Conservation (phyloP, 257 asterid genomes). For the Solanum clarkiae region DNA sequence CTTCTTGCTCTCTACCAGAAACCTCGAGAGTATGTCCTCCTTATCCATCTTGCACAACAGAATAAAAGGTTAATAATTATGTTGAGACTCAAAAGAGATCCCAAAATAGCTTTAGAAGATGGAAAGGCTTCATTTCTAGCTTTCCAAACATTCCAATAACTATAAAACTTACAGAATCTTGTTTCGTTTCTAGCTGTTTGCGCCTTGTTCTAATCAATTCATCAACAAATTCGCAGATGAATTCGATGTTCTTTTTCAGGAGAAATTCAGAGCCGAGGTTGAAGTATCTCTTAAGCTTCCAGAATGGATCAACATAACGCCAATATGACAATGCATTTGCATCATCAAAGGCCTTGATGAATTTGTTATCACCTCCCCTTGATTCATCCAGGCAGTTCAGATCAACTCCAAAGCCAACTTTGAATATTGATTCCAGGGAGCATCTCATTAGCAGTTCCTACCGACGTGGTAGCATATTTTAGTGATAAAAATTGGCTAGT, state of each 20-base stretch:
- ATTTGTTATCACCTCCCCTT: slow-evolving; percentile 26
- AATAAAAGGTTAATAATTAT: background rate
- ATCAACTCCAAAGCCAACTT: slow-evolving; percentile 74
- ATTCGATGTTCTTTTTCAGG: slow-evolving; percentile 37
- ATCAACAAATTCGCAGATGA: slow-evolving; percentile 42
- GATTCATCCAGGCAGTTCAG: slow-evolving; percentile 46
- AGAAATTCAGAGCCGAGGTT: slow-evolving; percentile 47
- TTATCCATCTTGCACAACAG: slow-evolving; percentile 35
- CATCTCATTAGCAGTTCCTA: slow-evolving; percentile 63
- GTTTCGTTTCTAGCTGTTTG: slow-evolving; percentile 20
- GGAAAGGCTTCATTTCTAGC: background rate
- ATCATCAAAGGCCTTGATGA: slow-evolving; percentile 66
- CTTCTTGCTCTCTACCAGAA: slow-evolving; percentile 49
- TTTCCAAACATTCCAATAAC: background rate
- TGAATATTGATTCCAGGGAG: slow-evolving; percentile 60
- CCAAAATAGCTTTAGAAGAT: background rate
- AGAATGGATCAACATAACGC: slow-evolving; percentile 55
- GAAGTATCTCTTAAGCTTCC: slow-evolving; percentile 48
- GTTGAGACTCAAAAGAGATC: background rate
- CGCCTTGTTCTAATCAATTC: slow-evolving; percentile 39
- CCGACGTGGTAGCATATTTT: background rate
- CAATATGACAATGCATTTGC: slow-evolving; percentile 45
- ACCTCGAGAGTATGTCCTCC: slow-evolving; percentile 68
- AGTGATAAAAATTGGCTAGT: background rate
- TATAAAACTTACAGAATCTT: slow-evolving; percentile 18